phyloP scores from a whole-genome alignment of 371 early-diverging fungal species.

The Zychaea mexicana region DNA sequence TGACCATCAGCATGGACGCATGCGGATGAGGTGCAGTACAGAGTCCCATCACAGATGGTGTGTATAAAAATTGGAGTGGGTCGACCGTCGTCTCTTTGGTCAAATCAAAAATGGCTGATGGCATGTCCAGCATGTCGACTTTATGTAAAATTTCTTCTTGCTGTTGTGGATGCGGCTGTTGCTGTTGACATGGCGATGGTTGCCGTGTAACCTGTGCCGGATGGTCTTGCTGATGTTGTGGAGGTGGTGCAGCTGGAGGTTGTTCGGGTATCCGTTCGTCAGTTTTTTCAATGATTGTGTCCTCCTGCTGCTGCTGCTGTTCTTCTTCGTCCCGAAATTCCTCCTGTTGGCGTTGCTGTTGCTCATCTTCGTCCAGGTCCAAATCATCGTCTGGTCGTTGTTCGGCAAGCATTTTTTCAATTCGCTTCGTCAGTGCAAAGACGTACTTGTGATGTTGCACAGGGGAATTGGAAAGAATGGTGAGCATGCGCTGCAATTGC shows the following conservation, averaged over 20 bases:
- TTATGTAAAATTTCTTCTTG: not conserved
- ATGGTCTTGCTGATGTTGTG: not conserved
- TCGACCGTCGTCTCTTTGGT: not conserved
- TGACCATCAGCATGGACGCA: not conserved
- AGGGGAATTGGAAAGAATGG: conserved; percentile 18
- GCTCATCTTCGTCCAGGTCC: conserved; percentile 13
- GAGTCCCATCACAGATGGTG: not conserved
- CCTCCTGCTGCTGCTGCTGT: not conserved
- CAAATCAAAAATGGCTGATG: not conserved
- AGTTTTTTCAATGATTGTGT: not conserved
- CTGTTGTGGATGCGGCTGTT: not conserved
- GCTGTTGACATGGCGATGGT: too few species aligned
- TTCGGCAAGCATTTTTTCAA: conserved; percentile 16
- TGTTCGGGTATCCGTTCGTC: not conserved
- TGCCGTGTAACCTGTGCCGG: too few species aligned
- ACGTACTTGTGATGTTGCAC: conserved; percentile 33
- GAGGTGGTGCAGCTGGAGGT: not conserved
- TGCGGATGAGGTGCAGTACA: not conserved
- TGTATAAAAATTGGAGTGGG: not conserved
- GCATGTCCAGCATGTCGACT: conserved; percentile 5
- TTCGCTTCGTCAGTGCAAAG: conserved; percentile 13
- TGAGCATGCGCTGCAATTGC: conserved; percentile 18
- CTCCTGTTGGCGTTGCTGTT: too few species aligned
- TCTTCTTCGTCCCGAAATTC: too few species aligned
- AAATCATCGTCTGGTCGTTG: conserved; percentile 7